Evolutionary conservation across 768 basidiomycete species (phyloP), one percentile per base, ranked within the genome.

Genomic region (Boletus sp.): DNA sequence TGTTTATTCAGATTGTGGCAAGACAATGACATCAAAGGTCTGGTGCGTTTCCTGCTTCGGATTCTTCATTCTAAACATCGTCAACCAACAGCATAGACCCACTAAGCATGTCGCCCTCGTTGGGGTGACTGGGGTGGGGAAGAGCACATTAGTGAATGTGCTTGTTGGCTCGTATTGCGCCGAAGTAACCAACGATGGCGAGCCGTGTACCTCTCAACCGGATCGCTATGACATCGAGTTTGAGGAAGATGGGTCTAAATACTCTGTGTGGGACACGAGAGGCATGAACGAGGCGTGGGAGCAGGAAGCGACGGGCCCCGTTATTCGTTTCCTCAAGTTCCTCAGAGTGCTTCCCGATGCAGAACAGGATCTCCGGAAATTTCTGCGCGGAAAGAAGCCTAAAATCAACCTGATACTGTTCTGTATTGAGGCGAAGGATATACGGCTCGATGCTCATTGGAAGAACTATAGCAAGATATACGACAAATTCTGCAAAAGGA

Each of bases 111-210:
- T 65, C 36, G 56, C 47, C 32, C 20, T 65, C 51, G 60, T 56
- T 30, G 60, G 64, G 30, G 8, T 36, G 14, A 60, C 61, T 2
- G 59, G 63, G 5, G 60, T 36, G 15, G 56, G 64, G 47, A 61
- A 64, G 59, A 57, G 59, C 39, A 64, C 63, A 5, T 30, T 58
- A 14, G 56, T 62, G 18, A 64, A 66, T 18, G 30, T 66, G 40
- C 56, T 66, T 41, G 24, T 9, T 6, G 54, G 39, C 20, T 42
- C 42, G 15, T 3, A 14, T 29, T 3, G 9, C 7, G 61, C 61
- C 30, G 15, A 39, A 12, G 53, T 44, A 8, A 56, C 15, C 52
- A 63, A 57, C 45, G 39, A 64, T 15, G 60, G 1, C 39, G 3
- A 1, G 5, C 57, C 55, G 7, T 58, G 57, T 36, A 63, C 61